phyloP scores from a whole-genome alignment of 2,329 filamentous ascomycete genomes.

The Talaromyces verruculosus region DNA sequence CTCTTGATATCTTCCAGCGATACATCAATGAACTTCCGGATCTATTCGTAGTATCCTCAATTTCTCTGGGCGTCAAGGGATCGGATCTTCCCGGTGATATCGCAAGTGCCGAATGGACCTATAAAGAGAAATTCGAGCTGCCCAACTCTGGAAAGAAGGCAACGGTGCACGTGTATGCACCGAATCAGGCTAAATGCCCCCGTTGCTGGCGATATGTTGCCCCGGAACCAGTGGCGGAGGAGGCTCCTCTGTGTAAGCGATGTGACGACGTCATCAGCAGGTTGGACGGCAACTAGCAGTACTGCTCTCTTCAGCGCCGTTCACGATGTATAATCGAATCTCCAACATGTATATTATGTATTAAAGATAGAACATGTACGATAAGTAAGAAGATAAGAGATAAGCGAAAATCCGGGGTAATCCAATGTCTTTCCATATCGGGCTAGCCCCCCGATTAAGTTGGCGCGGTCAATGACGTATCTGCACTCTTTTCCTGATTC shows the following conservation, averaged over 20 bases:
- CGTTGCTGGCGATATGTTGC: constrained; percentile 87
- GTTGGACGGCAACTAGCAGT: constrained; percentile 25
- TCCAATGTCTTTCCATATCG: background rate
- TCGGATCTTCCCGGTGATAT: constrained; percentile 29
- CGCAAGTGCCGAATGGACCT: constrained; percentile 42
- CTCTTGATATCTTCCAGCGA: constrained; percentile 30
- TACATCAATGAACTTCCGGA: constrained; percentile 54
- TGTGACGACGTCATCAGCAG: constrained; percentile 66
- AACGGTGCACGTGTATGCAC: constrained; percentile 46
- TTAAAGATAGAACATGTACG: background rate
- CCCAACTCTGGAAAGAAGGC: constrained; percentile 32
- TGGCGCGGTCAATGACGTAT: background rate
- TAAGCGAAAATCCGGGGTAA: constrained; percentile 10
- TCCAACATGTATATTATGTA: background rate
- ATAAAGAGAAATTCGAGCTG: constrained; percentile 44
- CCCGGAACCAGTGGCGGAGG: constrained; percentile 50
- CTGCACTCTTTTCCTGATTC: background rate
- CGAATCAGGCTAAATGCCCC: constrained; percentile 68
- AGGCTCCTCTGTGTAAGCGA: constrained; percentile 64
- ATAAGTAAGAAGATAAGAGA: background rate
- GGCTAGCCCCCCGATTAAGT: background rate
- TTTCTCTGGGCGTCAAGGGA: constrained; percentile 49
- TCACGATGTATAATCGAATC: constrained; percentile 5
- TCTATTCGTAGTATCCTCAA: constrained; percentile 69
- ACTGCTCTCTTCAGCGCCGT: background rate